Conservation (phyloP, 2,329 filamentous ascomycete species). For the Madurella mycetomatis region DNA sequence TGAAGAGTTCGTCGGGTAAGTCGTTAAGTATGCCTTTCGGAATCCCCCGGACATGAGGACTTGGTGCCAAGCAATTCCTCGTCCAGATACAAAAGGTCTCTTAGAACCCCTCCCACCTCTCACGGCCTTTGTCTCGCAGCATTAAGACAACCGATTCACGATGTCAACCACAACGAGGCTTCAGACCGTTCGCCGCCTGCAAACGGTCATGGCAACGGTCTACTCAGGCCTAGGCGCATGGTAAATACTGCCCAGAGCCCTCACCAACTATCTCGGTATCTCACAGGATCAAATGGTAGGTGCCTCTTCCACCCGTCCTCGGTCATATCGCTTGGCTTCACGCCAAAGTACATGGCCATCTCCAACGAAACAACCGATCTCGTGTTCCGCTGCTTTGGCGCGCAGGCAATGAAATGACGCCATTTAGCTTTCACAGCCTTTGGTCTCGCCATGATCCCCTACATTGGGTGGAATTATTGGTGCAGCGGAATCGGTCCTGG, state of each 20-base stretch:
- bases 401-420: conserved; percentile 25
- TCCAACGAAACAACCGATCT: conserved; percentile 17
- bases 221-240: conserved; percentile 20
- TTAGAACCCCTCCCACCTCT: no score
- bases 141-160: conserved; percentile 1
- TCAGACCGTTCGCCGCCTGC: conserved; percentile 21
- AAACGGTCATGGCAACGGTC: conserved; percentile 18
- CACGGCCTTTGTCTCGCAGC: no score
- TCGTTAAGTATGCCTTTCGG: no score
- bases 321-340: conserved; percentile 19
- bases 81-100: background rate
- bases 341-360: conserved; percentile 16
- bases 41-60: no score
- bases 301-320: conserved; percentile 20
- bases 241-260: conserved; percentile 3
- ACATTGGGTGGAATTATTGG: conserved; percentile 21
- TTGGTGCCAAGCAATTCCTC: no score
- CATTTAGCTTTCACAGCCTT: conserved; percentile 22
- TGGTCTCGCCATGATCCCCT: conserved; percentile 22
- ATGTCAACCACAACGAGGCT: conserved; percentile 17
- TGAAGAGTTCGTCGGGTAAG: no score
- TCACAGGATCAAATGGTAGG: conserved; percentile 6
- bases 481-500: conserved; percentile 16
- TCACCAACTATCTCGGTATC: background rate
- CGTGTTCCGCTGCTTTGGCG: conserved; percentile 20